Base-by-base conservation (phyloP, 805 yeast species). In the Brettanomyces nanus region DNA sequence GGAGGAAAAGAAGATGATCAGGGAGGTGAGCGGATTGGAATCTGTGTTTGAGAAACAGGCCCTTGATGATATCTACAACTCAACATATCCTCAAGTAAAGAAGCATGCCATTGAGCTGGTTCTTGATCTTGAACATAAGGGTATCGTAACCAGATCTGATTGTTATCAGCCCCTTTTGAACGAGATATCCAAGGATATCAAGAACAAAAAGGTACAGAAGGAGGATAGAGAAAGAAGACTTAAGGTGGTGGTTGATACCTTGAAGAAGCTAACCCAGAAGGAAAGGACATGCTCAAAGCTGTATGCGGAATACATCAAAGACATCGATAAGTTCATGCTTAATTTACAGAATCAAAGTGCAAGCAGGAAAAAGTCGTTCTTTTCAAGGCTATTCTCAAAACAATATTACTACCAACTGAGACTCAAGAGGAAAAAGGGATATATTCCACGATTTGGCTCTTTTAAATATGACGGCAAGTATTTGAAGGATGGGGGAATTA, bases 181-280 rank as follows among this genome's bases (percentile, higher is more conserved):
- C 51, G 85, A 84, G 45, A 80, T 92, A 44, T 95, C 96, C 0
- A 61, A 70, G 38, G 97, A 90, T 45, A 85, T 92, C 45, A 65
- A 61, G 46, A 54, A 58, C 36, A 68, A 69, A 46, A 69, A 65
- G 44, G 53, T 61, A 9, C 73, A 68, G 44, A 57, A 75, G 43
- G 53, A 56, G 27, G 55, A 59, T 28, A 51, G 76, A 9, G 62
- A 62, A 19, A 52, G 59, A 14, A 74, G 72, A 43, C 49, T 68
- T 26, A 56, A 51, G 11, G 57, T 66, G 7, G 68, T 74, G 9
- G 44, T 58, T 20, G 64, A 61, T 10, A 68, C 77, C 0, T 51
- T 66, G 33, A 51, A 59, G 6, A 73, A 70, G 43, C 52, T 75
- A 40, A 53, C 55, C 15, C 67, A 65, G 26, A 70, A 71, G 44